Evolutionary conservation across 2,329 filamentous ascomycete genomes (phyloP).

Genomic region (Dactylella cylindrospora): DNA sequence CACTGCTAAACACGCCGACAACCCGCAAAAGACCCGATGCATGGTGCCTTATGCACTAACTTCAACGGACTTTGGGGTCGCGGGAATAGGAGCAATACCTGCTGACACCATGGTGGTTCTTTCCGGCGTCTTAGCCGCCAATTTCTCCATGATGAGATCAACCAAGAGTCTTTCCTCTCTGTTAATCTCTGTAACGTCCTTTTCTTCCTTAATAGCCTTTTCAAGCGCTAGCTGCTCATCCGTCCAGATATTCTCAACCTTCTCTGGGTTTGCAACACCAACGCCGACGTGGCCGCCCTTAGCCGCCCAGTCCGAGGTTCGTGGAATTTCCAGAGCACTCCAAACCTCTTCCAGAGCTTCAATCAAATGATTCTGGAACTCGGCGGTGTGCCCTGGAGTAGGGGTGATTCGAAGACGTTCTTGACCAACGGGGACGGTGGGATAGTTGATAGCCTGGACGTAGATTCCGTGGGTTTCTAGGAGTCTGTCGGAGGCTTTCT

Average conservation of each 20-base stretch:
- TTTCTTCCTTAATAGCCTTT: too few relatives aligned
- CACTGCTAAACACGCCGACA: background rate
- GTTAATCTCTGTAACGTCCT: constrained; percentile 24
- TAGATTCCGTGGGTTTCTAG: constrained; percentile 90
- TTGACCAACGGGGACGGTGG: constrained; percentile 95
- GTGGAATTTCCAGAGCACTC: constrained; percentile 83
- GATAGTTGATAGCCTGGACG: constrained; percentile 98
- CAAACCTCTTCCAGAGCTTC: constrained; percentile 83
- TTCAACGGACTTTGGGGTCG: constrained; percentile 19
- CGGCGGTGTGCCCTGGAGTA: constrained; percentile 84
- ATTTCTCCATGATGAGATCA: constrained; percentile 31
- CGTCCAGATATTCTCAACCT: constrained; percentile 75
- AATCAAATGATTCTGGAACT: constrained; percentile 82
- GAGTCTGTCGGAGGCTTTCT: constrained; percentile 86
- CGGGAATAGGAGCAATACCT: background rate
- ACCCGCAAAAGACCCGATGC: background rate
- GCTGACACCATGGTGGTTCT: constrained; percentile 2
- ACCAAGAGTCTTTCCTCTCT: constrained; percentile 18
- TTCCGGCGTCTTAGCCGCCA: background rate
- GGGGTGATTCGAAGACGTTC: constrained; percentile 94
- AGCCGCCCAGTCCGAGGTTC: constrained; percentile 86
- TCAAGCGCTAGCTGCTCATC: constrained; percentile 80
- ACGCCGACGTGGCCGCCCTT: constrained; percentile 95
- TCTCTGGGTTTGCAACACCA: constrained; percentile 66
- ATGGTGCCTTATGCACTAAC: constrained; percentile 22